phyloP scores from a whole-genome alignment of 768 basidiomycete species.

The Strobilomyces echinocephalus region DNA sequence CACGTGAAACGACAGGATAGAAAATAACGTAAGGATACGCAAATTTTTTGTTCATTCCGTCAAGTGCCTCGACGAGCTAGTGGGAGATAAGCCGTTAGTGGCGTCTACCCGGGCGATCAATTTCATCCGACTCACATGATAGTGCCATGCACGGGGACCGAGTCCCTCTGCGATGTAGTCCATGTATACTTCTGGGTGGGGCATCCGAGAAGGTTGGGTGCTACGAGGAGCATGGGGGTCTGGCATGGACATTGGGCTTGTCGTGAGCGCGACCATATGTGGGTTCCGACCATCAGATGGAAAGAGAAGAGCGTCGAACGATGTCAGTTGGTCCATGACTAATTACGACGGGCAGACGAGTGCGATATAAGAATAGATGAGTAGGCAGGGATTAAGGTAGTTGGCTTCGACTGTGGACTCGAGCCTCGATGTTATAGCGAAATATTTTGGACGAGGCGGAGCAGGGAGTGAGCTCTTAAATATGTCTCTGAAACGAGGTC shows the following conservation, averaged over 20 bases:
- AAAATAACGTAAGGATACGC: slow-evolving; percentile 77
- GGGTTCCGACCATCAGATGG: slow-evolving; percentile 75
- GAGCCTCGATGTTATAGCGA: slow-evolving; percentile 20
- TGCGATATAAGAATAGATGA: slow-evolving; percentile 15
- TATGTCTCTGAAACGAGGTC: slow-evolving; percentile 39
- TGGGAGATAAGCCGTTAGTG: slow-evolving; percentile 8
- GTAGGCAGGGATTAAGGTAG: slow-evolving; percentile 20
- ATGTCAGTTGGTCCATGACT: slow-evolving; percentile 58
- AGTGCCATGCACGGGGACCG: slow-evolving; percentile 66
- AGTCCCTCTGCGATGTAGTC: slow-evolving; percentile 76
- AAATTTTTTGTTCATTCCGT: slow-evolving; percentile 78
- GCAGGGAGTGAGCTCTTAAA: slow-evolving; percentile 24
- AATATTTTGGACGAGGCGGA: slow-evolving; percentile 14
- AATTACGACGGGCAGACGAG: slow-evolving; percentile 12
- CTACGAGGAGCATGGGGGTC: slow-evolving; percentile 44
- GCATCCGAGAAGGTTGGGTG: slow-evolving; percentile 53
- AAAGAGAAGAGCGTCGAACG: slow-evolving; percentile 71
- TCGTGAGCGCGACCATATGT: slow-evolving; percentile 68
- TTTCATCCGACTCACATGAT: slow-evolving; percentile 47
- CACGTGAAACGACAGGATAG: slow-evolving; percentile 70
- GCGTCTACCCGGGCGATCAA: slow-evolving; percentile 15
- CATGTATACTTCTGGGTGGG: slow-evolving; percentile 83
- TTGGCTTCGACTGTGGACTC: slow-evolving; percentile 9
- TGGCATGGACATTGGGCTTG: slow-evolving; percentile 49
- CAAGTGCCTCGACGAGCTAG: slow-evolving; percentile 69